Evolutionary conservation across 176 grass and related monocot genomes (phyloP).

Genomic region (Secale cereale): DNA sequence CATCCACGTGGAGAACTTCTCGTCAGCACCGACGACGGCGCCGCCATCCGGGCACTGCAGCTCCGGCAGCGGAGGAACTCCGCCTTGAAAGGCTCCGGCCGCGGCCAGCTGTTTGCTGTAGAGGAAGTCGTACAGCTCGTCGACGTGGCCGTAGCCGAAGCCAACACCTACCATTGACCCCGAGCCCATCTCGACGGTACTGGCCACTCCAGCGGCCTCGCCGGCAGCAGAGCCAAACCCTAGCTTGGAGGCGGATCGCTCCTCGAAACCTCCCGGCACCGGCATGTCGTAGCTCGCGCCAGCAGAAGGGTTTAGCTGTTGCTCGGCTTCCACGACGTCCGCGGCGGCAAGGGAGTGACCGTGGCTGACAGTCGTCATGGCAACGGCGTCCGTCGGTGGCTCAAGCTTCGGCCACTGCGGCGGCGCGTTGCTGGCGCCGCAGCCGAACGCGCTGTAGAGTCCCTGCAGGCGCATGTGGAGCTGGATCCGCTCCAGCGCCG

Average conservation of each 20-base stretch:
- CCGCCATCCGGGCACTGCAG: constrained; percentile 36
- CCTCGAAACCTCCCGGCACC: constrained; percentile 35
- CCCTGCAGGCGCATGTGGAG: constrained; percentile 93
- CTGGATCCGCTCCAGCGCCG: constrained; percentile 82
- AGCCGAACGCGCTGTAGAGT: constrained; percentile 47
- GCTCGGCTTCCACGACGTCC: neutral
- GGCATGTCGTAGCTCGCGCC: constrained; percentile 29
- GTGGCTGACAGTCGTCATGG: neutral
- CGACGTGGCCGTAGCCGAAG: constrained; percentile 28
- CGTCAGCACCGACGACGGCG: constrained; percentile 35
- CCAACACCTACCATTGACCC: neutral
- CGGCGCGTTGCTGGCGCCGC: neutral
- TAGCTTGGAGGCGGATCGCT: constrained; percentile 37
- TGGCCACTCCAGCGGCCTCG: constrained; percentile 26
- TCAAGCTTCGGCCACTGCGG: constrained; percentile 49
- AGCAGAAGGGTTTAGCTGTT: neutral
- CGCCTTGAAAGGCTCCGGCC: constrained; percentile 20
- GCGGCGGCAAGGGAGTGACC: neutral
- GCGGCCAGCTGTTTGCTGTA: constrained; percentile 34
- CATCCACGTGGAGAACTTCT: constrained; percentile 44
- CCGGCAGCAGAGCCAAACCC: constrained; percentile 40
- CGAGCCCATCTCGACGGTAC: constrained; percentile 8
- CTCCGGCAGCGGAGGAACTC: constrained; percentile 34
- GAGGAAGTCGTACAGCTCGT: constrained; percentile 50
- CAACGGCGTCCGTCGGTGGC: constrained; percentile 37